Conservation (phyloP, 1,284 basidiomycete species). For the Inonotus hispidus region DNA sequence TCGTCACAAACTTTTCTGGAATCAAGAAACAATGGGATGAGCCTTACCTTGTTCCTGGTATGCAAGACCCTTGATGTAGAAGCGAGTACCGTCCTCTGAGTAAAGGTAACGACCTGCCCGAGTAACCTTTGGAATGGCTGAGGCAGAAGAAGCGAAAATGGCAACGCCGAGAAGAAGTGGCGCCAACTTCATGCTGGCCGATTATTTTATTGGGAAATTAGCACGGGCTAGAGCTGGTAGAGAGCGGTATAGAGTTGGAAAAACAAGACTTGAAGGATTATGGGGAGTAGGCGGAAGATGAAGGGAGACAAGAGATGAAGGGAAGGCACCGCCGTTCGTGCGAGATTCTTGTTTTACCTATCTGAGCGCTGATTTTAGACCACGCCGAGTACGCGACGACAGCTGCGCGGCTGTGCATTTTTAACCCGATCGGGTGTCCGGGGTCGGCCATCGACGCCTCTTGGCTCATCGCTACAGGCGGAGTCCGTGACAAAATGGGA, state of each 20-base stretch:
- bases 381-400: neutral
- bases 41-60: conserved; percentile 80
- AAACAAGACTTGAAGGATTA: neutral
- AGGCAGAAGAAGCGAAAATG: conserved; percentile 34
- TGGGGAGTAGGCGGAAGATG: neutral
- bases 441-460: no score
- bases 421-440: neutral
- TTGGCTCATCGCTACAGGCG: no score
- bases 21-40: conserved; percentile 20
- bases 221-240: neutral
- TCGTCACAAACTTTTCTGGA: neutral
- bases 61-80: conserved; percentile 89
- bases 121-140: conserved; percentile 54
- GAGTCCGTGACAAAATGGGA: neutral
- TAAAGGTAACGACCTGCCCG: conserved; percentile 78
- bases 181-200: conserved; percentile 1
- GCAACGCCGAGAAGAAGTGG: conserved; percentile 19
- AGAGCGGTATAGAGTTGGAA: neutral
- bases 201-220: neutral
- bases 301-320: neutral
- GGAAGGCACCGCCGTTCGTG: neutral
- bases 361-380: neutral
- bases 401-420: neutral
- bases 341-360: neutral
- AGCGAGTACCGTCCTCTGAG: conserved; percentile 62